Evolutionary conservation across 257 asterid genomes (phyloP).

Genomic region (Gynochthodes officinalis): DNA sequence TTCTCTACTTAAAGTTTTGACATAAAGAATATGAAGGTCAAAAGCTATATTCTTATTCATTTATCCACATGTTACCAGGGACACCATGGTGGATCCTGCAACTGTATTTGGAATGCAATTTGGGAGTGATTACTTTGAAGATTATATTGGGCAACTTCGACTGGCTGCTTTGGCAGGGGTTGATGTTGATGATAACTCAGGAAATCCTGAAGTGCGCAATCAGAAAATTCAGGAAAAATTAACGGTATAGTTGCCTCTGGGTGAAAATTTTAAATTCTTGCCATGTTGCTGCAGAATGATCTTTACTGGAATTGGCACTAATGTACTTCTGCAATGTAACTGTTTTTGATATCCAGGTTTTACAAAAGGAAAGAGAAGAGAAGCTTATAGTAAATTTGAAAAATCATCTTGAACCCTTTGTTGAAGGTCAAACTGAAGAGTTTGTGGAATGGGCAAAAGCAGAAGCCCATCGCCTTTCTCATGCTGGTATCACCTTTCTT

Average conservation of each 20-base stretch:
- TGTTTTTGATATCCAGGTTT: conserved; percentile 37
- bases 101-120: conserved; percentile 80
- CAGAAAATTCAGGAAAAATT: conserved; percentile 64
- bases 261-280: not conserved
- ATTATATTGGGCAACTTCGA: conserved; percentile 70
- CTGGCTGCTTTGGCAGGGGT: conserved; percentile 61
- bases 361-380: conserved; percentile 77
- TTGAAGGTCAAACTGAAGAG: conserved; percentile 54
- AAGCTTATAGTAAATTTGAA: conserved; percentile 50
- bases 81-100: conserved; percentile 69
- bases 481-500: conserved; percentile 44
- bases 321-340: not conserved
- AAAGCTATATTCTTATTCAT: not conserved
- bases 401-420: conserved; percentile 59
- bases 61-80: conserved; percentile 35
- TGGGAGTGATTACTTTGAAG: conserved; percentile 69
- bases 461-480: conserved; percentile 68
- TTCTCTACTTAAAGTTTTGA: conserved; percentile 4
- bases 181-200: conserved; percentile 49
- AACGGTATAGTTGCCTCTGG: conserved; percentile 39
- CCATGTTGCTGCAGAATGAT: not conserved
- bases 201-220: conserved; percentile 51
- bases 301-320: not conserved
- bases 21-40: not conserved
- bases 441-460: conserved; percentile 58